Percentiles rank a stretch among this genome's conserved stretches.
Evolutionary conservation across 345 rosid species (phyloP).

Genomic region (Rhodomyrtus tomentosa): DNA sequence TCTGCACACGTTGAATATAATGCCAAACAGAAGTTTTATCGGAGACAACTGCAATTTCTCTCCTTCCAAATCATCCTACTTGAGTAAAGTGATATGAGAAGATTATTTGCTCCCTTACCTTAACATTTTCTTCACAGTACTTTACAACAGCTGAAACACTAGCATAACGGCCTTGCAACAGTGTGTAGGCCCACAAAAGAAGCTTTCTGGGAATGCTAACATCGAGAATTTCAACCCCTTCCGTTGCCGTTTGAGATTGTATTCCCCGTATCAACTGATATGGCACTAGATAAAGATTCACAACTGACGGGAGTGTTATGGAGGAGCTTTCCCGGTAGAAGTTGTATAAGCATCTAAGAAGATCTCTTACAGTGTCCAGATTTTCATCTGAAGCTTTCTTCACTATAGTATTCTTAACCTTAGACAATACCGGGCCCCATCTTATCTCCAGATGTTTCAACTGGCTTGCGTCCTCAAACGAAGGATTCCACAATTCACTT

Average conservation of each 20-base stretch:
- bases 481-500: conserved; percentile 56
- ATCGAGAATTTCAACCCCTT: conserved; percentile 76
- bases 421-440: conserved; percentile 56
- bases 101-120: conserved; percentile 36
- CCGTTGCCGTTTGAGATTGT: conserved; percentile 31
- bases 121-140: conserved; percentile 78
- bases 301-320: conserved; percentile 45
- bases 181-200: conserved; percentile 81
- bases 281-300: conserved; percentile 56
- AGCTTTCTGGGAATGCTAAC: conserved; percentile 87
- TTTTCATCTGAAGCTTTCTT: conserved; percentile 54
- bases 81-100: background rate
- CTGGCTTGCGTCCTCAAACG: conserved; percentile 47
- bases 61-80: background rate
- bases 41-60: background rate
- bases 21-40: background rate
- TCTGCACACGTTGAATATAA: background rate
- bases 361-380: conserved; percentile 52
- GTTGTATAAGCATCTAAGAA: conserved; percentile 69
- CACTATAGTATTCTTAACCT: conserved; percentile 50
- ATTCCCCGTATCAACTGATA: conserved; percentile 31
- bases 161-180: conserved; percentile 64
- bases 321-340: conserved; percentile 79
- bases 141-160: conserved; percentile 67
- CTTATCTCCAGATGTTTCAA: conserved; percentile 48